Evolutionary conservation across 2,329 filamentous ascomycete genomes (phyloP).

Genomic region (Daldinia eschscholtzii): DNA sequence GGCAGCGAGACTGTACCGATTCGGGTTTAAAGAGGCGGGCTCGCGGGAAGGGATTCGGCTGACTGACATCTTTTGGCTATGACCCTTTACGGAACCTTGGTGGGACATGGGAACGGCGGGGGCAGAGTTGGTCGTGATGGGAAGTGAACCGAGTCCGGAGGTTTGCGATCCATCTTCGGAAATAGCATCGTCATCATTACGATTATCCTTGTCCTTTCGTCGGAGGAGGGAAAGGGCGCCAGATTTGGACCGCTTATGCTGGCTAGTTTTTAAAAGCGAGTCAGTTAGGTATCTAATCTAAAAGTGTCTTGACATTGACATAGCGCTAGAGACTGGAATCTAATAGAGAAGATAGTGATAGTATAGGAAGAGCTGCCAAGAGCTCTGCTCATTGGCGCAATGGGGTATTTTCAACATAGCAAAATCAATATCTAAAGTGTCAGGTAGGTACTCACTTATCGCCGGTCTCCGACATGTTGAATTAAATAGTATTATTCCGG

Average conservation of each 20-base stretch:
- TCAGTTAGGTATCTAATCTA: constrained; percentile 24
- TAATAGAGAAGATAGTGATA: not conserved
- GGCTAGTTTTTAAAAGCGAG: constrained; percentile 45
- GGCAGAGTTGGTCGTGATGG: constrained; percentile 51
- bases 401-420: constrained; percentile 24
- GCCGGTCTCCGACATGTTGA: constrained; percentile 55
- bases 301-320: not conserved
- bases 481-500: constrained; percentile 19
- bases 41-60: constrained; percentile 57
- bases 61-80: constrained; percentile 63
- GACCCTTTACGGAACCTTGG: constrained; percentile 56
- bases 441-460: constrained; percentile 53
- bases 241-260: constrained; percentile 68
- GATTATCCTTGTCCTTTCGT: constrained; percentile 59
- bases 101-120: constrained; percentile 55
- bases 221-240: constrained; percentile 67
- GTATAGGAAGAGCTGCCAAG: no score
- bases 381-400: not conserved
- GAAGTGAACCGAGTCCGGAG: constrained; percentile 53
- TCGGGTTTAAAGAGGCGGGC: constrained; percentile 36
- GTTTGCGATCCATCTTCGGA: constrained; percentile 63
- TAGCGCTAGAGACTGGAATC: not conserved
- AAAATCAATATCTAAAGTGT: constrained; percentile 6
- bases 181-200: constrained; percentile 63
- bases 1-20: constrained; percentile 41